Conservation (phyloP, 2,329 filamentous ascomycete genomes). For the Arthroderma sp. region DNA sequence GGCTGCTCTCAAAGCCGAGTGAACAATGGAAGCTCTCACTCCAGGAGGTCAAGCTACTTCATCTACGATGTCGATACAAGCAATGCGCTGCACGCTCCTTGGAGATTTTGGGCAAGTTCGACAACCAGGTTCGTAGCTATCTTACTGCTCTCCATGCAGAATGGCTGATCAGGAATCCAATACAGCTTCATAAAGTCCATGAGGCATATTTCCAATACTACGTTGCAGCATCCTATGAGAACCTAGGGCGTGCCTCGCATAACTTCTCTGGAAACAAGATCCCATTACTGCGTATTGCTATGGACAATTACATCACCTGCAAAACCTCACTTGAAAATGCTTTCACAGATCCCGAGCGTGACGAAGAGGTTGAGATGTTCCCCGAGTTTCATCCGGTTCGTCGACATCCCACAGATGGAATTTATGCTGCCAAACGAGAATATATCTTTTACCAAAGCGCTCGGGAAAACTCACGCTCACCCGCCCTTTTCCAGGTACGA, state of each 20-base stretch:
- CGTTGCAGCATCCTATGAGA: slow-evolving; percentile 36
- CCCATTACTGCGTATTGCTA: slow-evolving; percentile 29
- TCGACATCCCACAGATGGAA: not conserved
- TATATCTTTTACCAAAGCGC: not conserved
- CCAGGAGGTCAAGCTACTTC: slow-evolving; percentile 26
- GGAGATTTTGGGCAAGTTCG: slow-evolving; percentile 22
- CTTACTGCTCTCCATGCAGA: not conserved
- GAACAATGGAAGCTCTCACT: slow-evolving; percentile 27
- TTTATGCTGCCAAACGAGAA: not conserved
- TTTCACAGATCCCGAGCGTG: not conserved
- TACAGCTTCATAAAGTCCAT: slow-evolving; percentile 26
- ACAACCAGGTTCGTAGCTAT: slow-evolving; percentile 19
- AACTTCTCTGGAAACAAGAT: slow-evolving; percentile 37
- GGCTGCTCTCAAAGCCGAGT: slow-evolving; percentile 22
- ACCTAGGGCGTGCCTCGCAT: slow-evolving; percentile 36
- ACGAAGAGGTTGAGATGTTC: not conserved
- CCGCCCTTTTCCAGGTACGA: not conserved
- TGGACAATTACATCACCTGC: slow-evolving; percentile 30
- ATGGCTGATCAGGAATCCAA: slow-evolving; percentile 8
- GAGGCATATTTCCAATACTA: slow-evolving; percentile 37
- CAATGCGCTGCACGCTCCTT: slow-evolving; percentile 27
- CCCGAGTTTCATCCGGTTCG: not conserved
- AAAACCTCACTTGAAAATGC: slow-evolving; percentile 10
- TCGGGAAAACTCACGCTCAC: slow-evolving; percentile 1
- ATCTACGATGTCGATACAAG: slow-evolving; percentile 30